These are phyloP conservation scores for Cercospora canescens DNA, from an alignment of 2,329 filamentous ascomycete species.

Conservation along the genomic window DNA sequence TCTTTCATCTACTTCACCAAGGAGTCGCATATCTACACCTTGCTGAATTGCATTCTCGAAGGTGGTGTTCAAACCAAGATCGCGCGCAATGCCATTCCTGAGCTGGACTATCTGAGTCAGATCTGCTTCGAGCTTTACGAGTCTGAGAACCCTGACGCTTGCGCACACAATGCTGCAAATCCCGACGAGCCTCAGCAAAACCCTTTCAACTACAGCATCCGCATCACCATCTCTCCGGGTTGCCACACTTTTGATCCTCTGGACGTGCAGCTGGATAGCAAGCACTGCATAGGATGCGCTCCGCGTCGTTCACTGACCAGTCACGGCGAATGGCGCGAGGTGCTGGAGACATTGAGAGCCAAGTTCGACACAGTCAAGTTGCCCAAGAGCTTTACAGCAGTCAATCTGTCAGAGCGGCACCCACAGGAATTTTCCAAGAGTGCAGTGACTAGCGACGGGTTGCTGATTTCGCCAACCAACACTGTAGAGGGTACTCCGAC, in stretches of 20 bases:
- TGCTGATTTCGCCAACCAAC: background rate
- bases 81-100: constrained; percentile 88
- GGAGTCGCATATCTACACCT: constrained; percentile 96
- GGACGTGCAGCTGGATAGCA: constrained; percentile 92
- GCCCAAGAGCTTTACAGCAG: constrained; percentile 52
- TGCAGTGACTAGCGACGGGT: constrained; percentile 8
- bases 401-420: constrained; percentile 52
- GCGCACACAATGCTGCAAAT: constrained; percentile 54
- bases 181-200: constrained; percentile 15
- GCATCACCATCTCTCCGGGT: constrained; percentile 91
- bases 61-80: constrained; percentile 98
- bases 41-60: constrained; percentile 96
- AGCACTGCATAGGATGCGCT: constrained; percentile 93
- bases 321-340: constrained; percentile 92
- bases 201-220: constrained; percentile 85
- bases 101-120: constrained; percentile 95
- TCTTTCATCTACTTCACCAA: constrained; percentile 99
- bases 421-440: constrained; percentile 43
- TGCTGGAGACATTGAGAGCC: constrained; percentile 91
- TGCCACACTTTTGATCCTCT: constrained; percentile 96
- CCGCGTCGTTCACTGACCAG: constrained; percentile 86
- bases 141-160: constrained; percentile 67
- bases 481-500: constrained; percentile 12
- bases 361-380: constrained; percentile 79
- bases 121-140: constrained; percentile 99